These are phyloP conservation scores for Zygnema cylindricum DNA, from an alignment of 139 green algal species.

Conservation along the genomic window DNA sequence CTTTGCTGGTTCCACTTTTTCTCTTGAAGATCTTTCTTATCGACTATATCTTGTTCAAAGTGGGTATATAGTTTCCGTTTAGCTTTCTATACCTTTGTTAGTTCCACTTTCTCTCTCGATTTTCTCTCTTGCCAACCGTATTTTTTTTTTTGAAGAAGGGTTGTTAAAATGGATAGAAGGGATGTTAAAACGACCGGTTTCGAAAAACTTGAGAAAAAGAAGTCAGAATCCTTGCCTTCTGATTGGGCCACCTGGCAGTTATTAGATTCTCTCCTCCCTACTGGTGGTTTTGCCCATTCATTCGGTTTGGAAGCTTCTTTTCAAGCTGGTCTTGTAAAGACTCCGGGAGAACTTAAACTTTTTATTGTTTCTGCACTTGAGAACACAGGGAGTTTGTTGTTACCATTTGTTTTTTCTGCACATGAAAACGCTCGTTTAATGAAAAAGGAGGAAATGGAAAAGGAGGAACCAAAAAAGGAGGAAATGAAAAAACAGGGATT, in stretches of 20 bases:
- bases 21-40: no score
- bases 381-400: conserved; percentile 34
- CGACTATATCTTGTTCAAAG: no score
- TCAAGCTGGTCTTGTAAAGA: conserved; percentile 12
- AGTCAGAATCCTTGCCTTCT: background rate
- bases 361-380: conserved; percentile 30
- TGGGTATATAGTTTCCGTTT: no score
- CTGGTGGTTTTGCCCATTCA: conserved; percentile 53
- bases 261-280: conserved; percentile 57
- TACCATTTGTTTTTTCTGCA: conserved; percentile 37
- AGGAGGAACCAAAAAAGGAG: background rate
- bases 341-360: background rate
- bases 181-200: background rate
- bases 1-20: no score
- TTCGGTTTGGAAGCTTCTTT: conserved; percentile 43
- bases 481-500: background rate
- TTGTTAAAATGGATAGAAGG: background rate
- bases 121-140: no score
- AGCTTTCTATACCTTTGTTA: no score
- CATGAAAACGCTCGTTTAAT: background rate
- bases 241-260: conserved; percentile 61
- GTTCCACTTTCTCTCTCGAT: no score
- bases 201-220: no score
- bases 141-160: conserved; percentile 6
- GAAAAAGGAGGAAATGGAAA: background rate